A percentile compares a stretch with the other conserved stretches of the same genome.
These are phyloP conservation scores for Phaeoacremonium minimum DNA, from an alignment of 2,329 filamentous ascomycete genomes.

Conservation along the genomic window DNA sequence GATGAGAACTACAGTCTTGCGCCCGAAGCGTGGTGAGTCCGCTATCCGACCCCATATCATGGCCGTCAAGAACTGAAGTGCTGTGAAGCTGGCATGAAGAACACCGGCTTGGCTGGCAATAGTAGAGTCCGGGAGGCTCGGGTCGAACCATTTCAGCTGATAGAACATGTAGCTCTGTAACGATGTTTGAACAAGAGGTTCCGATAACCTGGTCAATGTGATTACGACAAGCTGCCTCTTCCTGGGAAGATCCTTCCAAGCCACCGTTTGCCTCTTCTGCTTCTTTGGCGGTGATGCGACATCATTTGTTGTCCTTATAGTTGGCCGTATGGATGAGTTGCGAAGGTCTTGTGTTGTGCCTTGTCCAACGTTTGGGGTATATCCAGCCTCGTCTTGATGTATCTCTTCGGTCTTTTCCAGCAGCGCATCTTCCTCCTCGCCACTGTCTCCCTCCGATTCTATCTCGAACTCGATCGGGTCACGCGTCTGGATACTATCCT, in stretches of 20 bases:
- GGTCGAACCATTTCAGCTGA: conserved; percentile 74
- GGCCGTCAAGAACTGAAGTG: conserved; percentile 76
- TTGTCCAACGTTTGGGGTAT: no score
- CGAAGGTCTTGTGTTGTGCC: no score
- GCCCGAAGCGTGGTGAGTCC: conserved; percentile 58
- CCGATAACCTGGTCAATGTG: conserved; percentile 73
- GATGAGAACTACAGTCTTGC: conserved; percentile 75
- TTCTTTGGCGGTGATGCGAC: no score
- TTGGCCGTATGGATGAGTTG: no score
- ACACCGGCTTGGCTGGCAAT: conserved; percentile 77
- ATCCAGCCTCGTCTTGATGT: no score
- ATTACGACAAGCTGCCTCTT: conserved; percentile 76
- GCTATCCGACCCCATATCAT: conserved; percentile 77
- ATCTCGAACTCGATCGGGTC: background rate
- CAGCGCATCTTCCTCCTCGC: background rate
- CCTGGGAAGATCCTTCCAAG: conserved; percentile 69
- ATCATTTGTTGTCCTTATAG: no score
- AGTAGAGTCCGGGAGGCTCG: conserved; percentile 49
- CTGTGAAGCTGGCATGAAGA: conserved; percentile 74
- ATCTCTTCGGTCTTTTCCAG: no score
- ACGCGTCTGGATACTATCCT: background rate
- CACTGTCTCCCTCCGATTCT: background rate
- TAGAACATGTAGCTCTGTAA: conserved; percentile 79
- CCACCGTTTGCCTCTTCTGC: conserved; percentile 38
- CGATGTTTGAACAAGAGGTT: conserved; percentile 77